phyloP scores from a whole-genome alignment of 2,329 filamentous ascomycete genomes.

The Colletotrichum gigasporum region DNA sequence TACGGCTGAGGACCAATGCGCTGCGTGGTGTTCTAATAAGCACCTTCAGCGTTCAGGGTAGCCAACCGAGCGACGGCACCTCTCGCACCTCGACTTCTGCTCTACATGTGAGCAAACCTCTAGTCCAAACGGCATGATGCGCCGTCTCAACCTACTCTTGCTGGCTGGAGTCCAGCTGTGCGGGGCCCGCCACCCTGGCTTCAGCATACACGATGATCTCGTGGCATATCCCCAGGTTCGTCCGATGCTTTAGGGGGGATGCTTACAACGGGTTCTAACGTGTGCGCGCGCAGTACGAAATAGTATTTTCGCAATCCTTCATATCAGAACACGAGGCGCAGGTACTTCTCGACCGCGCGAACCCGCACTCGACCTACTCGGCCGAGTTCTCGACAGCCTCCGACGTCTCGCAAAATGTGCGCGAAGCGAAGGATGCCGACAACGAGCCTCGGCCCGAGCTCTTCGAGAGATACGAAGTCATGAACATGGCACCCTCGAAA shows the following conservation, averaged over 20 bases:
- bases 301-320: constrained; percentile 78
- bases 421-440: constrained; percentile 45
- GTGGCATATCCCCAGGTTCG: constrained; percentile 85
- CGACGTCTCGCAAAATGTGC: constrained; percentile 47
- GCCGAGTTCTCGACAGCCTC: constrained; percentile 52
- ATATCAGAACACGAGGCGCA: constrained; percentile 77
- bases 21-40: neutral
- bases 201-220: constrained; percentile 90
- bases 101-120: constrained; percentile 44
- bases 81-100: constrained; percentile 10
- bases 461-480: constrained; percentile 72
- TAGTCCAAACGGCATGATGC: constrained; percentile 55
- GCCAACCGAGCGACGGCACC: constrained; percentile 1
- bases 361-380: constrained; percentile 48
- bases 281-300: constrained; percentile 71
- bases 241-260: constrained; percentile 34
- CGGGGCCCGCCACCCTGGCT: constrained; percentile 63
- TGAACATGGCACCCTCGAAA: constrained; percentile 74
- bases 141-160: constrained; percentile 56
- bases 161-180: constrained; percentile 56
- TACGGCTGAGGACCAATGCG: constrained; percentile 20
- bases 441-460: constrained; percentile 38
- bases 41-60: constrained; percentile 6
- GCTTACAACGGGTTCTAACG: constrained; percentile 4
- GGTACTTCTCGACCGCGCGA: constrained; percentile 60